Evolutionary conservation across 257 asterid genomes (phyloP), one percentile per base, ranked within the genome.

Genomic region (Solanum virginianum): DNA sequence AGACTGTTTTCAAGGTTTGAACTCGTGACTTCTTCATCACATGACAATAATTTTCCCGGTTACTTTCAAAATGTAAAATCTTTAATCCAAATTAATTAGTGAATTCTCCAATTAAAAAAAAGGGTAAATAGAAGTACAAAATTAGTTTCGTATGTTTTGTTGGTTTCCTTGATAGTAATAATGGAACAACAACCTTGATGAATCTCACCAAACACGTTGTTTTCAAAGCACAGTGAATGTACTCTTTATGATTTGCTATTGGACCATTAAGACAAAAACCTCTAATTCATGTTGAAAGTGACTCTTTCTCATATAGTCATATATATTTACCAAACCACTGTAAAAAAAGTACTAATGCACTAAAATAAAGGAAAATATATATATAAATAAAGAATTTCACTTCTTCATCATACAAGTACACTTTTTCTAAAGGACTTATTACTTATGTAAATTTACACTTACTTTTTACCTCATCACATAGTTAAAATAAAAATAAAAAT

Each of bases 211-310:
- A 62, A 62, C 79, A 24, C 20, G 22, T 22, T 51, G 75, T 36
- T 43, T 66, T 15, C 18, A 62, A 59, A 62, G 29, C 85, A 45
- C 41, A 12, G 29, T 45, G 79, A 62, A 24, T 59, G 84, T 81
- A 60, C 70, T 55, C 81, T 41, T 60, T 22, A 3, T 60, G 71
- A 81, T 81, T 81, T 75, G 60, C 59, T 47, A 47, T 74, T 74
- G 81, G 81, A 47, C 41, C 57, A 63, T 59, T 59, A 63, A 47
- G 77, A 82, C 85, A 82, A 82, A 80, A 77, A n/a, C 63, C 45
- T 16, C 60, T 82, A 62, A 82, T 82, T 82, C 26, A 62, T 65
- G 39, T 15, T 51, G 85, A 82, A 82, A 82, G 57, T 51, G 62
- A 62, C 84, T 60, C 45, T 56, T 81, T 24, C 29, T 81, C 72